A percentile compares a stretch with the other conserved stretches of the same genome.
phyloP scores from a whole-genome alignment of 257 asterid species.

The Knoxia roxburghii region DNA sequence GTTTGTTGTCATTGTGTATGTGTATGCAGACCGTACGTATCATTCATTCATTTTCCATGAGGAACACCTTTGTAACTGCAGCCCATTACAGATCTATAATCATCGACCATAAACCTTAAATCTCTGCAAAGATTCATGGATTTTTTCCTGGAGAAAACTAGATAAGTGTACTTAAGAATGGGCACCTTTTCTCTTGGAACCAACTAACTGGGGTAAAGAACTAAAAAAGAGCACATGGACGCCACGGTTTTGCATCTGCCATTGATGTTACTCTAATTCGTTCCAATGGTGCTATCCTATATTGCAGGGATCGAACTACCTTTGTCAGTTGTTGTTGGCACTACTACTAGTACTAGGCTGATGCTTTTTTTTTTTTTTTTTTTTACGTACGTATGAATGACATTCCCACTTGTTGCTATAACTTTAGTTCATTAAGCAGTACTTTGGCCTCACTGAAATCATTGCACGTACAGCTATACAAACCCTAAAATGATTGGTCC shows the following conservation, averaged over 20 bases:
- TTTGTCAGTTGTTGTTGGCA: too few species aligned
- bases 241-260: slow-evolving; percentile 1
- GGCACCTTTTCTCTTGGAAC: too few species aligned
- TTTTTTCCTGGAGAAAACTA: too few species aligned
- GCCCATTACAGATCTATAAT: too few species aligned
- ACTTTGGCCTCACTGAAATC: not conserved
- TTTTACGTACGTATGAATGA: slow-evolving; percentile 3
- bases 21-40: not conserved
- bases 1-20: not conserved
- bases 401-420: slow-evolving; percentile 6
- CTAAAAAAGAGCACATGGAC: too few species aligned
- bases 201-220: too few species aligned
- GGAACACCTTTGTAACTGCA: slow-evolving; percentile 19
- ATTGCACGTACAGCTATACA: too few species aligned
- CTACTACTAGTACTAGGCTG: not conserved
- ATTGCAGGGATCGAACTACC: not conserved
- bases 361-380: slow-evolving; percentile 7
- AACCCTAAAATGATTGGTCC: not conserved
- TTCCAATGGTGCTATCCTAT: not conserved
- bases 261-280: slow-evolving; percentile 12
- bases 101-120: too few species aligned
- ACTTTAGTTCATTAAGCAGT: not conserved
- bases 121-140: too few species aligned
- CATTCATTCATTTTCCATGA: slow-evolving; percentile 2
- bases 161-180: too few species aligned